Conservation (phyloP, 768 basidiomycete genomes). For the Cyclocybe aegerita region DNA sequence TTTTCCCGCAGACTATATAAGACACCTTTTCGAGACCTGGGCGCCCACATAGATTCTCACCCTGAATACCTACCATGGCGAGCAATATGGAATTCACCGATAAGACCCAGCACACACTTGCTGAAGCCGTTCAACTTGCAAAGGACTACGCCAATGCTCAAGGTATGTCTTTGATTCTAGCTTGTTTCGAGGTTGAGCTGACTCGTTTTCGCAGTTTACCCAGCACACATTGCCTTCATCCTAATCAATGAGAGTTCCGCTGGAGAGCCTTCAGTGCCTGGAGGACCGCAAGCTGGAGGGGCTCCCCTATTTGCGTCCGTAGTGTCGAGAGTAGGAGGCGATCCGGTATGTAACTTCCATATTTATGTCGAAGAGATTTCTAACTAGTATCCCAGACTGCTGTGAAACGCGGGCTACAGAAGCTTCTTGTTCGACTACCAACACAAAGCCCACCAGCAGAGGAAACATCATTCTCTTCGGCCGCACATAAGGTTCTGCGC, state of each 20-base stretch:
- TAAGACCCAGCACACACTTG: conserved; percentile 69
- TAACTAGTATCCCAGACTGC: conserved; percentile 34
- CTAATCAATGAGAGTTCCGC: conserved; percentile 69
- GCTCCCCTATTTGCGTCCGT: conserved; percentile 75
- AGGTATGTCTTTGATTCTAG: conserved; percentile 40
- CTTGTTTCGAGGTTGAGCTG: background rate
- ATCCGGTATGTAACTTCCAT: conserved; percentile 53
- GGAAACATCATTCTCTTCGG: conserved; percentile 63
- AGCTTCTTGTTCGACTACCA: conserved; percentile 77
- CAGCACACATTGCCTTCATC: conserved; percentile 79
- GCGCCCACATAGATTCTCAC: conserved; percentile 54
- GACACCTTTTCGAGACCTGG: background rate
- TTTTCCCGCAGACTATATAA: conserved; percentile 2
- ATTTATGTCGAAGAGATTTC: background rate
- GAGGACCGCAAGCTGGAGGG: conserved; percentile 29
- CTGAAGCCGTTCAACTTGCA: conserved; percentile 75
- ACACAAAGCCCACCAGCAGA: conserved; percentile 84
- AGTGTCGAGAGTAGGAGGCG: conserved; percentile 82
- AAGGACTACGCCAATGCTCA: conserved; percentile 84
- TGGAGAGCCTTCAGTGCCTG: conserved; percentile 29
- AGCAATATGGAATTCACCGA: conserved; percentile 83
- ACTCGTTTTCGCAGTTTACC: conserved; percentile 54
- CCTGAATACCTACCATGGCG: conserved; percentile 62
- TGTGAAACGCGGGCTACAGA: conserved; percentile 74
- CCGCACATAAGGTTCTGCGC: conserved; percentile 60